These are phyloP conservation scores for Globisporangium cystogenes DNA, from an alignment of 352 stramenopile species.

Conservation along the genomic window DNA sequence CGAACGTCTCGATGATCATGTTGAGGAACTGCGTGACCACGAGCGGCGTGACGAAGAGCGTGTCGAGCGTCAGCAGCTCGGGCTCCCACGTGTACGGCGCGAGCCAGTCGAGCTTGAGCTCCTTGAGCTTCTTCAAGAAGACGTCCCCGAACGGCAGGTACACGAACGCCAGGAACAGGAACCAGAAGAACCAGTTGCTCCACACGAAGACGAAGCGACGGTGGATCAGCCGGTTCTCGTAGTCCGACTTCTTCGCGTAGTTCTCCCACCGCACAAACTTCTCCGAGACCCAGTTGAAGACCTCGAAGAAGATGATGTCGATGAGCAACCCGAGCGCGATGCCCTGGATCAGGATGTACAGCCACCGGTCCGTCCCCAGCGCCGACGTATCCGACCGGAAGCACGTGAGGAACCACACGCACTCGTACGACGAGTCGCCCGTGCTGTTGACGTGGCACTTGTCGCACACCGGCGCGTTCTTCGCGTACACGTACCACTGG, in stretches of 20 bases:
- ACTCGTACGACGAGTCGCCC: conserved; percentile 41
- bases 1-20: conserved; percentile 83
- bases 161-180: conserved; percentile 87
- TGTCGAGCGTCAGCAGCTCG: conserved; percentile 74
- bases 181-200: conserved; percentile 93
- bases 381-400: conserved; percentile 67
- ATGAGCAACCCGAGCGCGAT: conserved; percentile 79
- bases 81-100: conserved; percentile 73
- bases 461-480: conserved; percentile 71
- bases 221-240: conserved; percentile 84
- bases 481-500: conserved; percentile 88
- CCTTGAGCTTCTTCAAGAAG: conserved; percentile 55
- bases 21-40: conserved; percentile 88
- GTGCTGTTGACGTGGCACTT: conserved; percentile 37
- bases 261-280: conserved; percentile 88
- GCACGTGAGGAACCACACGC: conserved; percentile 81
- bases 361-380: conserved; percentile 81
- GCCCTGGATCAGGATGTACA: conserved; percentile 86
- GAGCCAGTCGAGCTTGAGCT: conserved; percentile 38
- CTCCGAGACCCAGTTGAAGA: conserved; percentile 87
- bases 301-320: conserved; percentile 86
- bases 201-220: conserved; percentile 88
- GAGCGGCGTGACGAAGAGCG: conserved; percentile 83
- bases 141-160: conserved; percentile 81
- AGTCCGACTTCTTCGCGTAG: conserved; percentile 81